Conservation (phyloP, 169 alveolate genomes). For the Plasmodium inui region DNA sequence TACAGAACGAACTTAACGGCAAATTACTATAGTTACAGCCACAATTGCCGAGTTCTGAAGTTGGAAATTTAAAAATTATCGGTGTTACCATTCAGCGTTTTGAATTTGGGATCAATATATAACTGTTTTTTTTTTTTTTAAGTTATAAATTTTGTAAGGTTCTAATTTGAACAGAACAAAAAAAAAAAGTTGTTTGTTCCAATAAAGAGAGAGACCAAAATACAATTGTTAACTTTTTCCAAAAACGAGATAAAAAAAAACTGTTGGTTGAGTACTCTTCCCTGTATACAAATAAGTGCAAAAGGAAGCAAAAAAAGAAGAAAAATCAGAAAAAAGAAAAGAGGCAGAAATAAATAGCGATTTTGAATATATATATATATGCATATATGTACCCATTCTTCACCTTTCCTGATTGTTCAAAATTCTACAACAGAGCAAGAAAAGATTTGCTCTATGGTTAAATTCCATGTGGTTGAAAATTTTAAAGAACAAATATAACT, state of each 20-base stretch:
- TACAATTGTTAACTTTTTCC: conserved; percentile 24
- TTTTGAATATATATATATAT: not conserved
- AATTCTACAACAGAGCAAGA: conserved; percentile 1
- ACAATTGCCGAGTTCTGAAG: conserved; percentile 1
- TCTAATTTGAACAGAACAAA: not conserved
- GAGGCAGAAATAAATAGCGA: not conserved
- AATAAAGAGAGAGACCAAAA: conserved; percentile 14
- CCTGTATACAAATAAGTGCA: conserved; percentile 14
- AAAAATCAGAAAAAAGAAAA: too few species aligned
- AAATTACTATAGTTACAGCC: not conserved
- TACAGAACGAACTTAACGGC: conserved; percentile 6
- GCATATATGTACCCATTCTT: not conserved
- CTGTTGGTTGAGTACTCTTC: not conserved
- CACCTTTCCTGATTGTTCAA: not conserved
- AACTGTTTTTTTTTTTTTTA: conserved; percentile 14
- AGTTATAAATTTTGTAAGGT: not conserved
- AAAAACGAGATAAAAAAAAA: conserved; percentile 1
- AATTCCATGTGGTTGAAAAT: conserved; percentile 12
- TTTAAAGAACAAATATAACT: not conserved
- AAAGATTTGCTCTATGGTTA: conserved; percentile 20
- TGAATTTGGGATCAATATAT: not conserved
- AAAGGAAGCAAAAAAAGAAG: conserved; percentile 29
- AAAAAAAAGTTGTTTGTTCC: conserved; percentile 21
- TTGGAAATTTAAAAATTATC: conserved; percentile 27
- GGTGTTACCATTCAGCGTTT: conserved; percentile 51